A percentile compares a stretch with the other conserved stretches of the same genome.
Conservation (phyloP, 2,329 filamentous ascomycete genomes). For the Botrytis squamosa region DNA sequence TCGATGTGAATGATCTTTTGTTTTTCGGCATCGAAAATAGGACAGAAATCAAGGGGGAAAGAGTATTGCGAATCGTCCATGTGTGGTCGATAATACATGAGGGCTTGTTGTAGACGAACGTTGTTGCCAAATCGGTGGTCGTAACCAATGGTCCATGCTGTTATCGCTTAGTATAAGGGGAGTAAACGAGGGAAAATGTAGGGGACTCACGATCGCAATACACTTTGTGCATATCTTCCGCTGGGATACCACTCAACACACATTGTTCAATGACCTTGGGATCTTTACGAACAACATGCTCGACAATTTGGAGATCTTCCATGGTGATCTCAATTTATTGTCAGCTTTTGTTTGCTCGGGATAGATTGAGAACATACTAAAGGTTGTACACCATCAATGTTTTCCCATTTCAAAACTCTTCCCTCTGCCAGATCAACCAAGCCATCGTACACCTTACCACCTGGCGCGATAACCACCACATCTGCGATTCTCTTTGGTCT, state of each 20-base stretch:
- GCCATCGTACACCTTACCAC: conserved; percentile 79
- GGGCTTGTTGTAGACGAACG: conserved; percentile 80
- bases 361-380: conserved; percentile 52
- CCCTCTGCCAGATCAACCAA: conserved; percentile 68
- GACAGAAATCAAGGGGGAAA: conserved; percentile 90
- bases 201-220: conserved; percentile 75
- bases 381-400: conserved; percentile 75
- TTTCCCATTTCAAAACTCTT: conserved; percentile 72
- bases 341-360: conserved; percentile 22
- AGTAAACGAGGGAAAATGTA: background rate
- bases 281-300: conserved; percentile 72
- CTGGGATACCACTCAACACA: conserved; percentile 74
- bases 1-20: conserved; percentile 52
- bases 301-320: conserved; percentile 82
- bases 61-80: conserved; percentile 86
- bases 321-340: conserved; percentile 67
- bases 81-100: conserved; percentile 93
- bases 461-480: conserved; percentile 75
- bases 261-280: conserved; percentile 90
- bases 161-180: conserved; percentile 27
- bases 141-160: conserved; percentile 90
- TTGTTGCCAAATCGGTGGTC: conserved; percentile 82
- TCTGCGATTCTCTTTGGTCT: conserved; percentile 74
- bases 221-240: conserved; percentile 88
- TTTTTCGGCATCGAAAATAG: conserved; percentile 87